A percentile compares a stretch with the other conserved stretches of the same genome.
Conservation (phyloP, 2,329 filamentous ascomycete species). For the Orbilia blumenaviensis region DNA sequence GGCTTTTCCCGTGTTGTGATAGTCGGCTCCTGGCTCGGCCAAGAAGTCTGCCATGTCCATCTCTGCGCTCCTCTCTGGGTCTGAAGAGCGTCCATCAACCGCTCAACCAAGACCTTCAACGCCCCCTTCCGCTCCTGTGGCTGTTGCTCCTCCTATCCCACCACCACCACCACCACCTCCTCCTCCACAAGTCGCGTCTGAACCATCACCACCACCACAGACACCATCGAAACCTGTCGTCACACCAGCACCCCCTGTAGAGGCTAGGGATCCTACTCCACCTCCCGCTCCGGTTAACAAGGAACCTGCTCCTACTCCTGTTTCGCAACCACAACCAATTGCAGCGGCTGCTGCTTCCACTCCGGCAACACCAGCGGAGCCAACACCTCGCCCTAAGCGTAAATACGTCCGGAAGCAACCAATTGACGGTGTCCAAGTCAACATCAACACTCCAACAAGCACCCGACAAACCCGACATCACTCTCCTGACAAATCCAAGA, state of each 20-base stretch:
- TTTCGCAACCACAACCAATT: conserved; percentile 20
- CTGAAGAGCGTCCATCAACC: conserved; percentile 36
- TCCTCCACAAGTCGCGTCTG: no score
- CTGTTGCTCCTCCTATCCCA: conserved; percentile 22
- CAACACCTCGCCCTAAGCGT: conserved; percentile 42
- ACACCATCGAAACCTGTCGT: background rate
- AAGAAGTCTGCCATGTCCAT: conserved; percentile 53
- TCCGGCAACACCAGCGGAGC: conserved; percentile 36
- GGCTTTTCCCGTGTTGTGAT: background rate
- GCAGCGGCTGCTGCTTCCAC: conserved; percentile 7
- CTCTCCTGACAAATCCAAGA: conserved; percentile 38
- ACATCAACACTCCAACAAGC: conserved; percentile 25
- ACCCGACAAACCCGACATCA: conserved; percentile 45
- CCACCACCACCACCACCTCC: no score
- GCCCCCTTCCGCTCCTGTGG: conserved; percentile 6
- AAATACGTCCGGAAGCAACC: conserved; percentile 41
- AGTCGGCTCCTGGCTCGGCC: conserved; percentile 43
- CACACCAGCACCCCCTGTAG: conserved; percentile 9
- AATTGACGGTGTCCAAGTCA: conserved; percentile 28
- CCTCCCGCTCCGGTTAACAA: conserved; percentile 7
- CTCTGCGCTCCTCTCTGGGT: conserved; percentile 39
- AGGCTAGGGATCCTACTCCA: conserved; percentile 24
- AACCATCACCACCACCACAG: no score
- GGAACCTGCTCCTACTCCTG: conserved; percentile 26
- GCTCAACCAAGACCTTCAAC: conserved; percentile 35